phyloP scores from a whole-genome alignment of 2,329 filamentous ascomycete species.

The Trichoderma koningiopsis region DNA sequence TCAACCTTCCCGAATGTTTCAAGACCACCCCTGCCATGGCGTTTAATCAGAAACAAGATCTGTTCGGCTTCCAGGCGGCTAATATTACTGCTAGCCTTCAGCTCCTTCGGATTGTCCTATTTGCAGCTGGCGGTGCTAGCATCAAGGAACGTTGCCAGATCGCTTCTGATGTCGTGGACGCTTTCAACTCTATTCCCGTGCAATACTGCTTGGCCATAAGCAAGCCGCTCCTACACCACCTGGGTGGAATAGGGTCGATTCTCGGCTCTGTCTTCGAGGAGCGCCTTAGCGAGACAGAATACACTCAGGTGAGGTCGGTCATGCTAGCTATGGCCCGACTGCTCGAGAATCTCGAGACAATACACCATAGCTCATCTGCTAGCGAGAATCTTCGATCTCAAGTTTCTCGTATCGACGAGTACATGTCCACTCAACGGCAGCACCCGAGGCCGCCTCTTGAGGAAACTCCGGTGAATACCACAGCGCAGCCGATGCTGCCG shows the following conservation, averaged over 20 bases:
- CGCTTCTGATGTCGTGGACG: slow-evolving; percentile 36
- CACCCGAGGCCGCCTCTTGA: slow-evolving; percentile 7
- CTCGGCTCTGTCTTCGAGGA: slow-evolving; percentile 40
- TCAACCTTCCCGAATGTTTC: slow-evolving; percentile 34
- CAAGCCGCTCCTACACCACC: slow-evolving; percentile 39
- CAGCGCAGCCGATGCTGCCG: background rate
- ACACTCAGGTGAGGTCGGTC: slow-evolving; percentile 34
- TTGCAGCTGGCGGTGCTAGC: slow-evolving; percentile 34
- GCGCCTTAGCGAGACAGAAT: slow-evolving; percentile 35
- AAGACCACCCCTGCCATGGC: slow-evolving; percentile 35
- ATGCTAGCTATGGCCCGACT: slow-evolving; percentile 38
- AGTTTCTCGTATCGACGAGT: slow-evolving; percentile 34
- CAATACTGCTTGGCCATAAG: slow-evolving; percentile 35
- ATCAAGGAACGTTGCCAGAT: slow-evolving; percentile 38
- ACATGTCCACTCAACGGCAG: slow-evolving; percentile 29
- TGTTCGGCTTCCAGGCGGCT: slow-evolving; percentile 41
- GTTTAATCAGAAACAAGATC: slow-evolving; percentile 35
- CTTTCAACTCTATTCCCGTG: slow-evolving; percentile 32
- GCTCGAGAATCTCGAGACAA: slow-evolving; percentile 35
- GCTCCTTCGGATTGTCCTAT: slow-evolving; percentile 38
- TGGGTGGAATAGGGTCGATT: slow-evolving; percentile 40
- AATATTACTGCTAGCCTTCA: slow-evolving; percentile 42
- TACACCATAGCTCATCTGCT: slow-evolving; percentile 31
- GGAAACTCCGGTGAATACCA: slow-evolving; percentile 6
- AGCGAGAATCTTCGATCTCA: slow-evolving; percentile 31